Evolutionary conservation across 1,139 yeast species (phyloP), one percentile per base, ranked within the genome.

Genomic region (Pichia sp.): DNA sequence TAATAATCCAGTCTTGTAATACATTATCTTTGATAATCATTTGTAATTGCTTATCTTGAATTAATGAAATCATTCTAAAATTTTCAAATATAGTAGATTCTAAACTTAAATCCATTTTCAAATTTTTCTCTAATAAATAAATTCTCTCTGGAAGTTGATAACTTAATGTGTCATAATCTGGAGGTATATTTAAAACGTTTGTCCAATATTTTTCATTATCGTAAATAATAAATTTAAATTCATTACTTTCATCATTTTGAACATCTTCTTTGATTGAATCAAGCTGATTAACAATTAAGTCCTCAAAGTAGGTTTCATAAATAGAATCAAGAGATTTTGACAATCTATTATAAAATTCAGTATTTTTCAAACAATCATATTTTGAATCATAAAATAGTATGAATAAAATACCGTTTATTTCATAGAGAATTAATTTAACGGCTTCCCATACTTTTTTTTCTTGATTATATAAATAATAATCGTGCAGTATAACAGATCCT

Each of bases 241-340:
- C 53, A n/a, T 45, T 13, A n/a, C 43, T 30, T 36, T 19, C 19
- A 13, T 33, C 31, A 27, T 22, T 36, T 16, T 46, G 43, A 42
- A 56, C 28, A 19, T 56, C 56, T n/a, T 45, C 48, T 41, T 57
- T 60, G 6, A 60, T 46, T 30, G 60, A 58, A 29, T 60, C 53
- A 13, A 65, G 43, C 50, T 64, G 68, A n/a, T 50, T 56, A 3
- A 58, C 33, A 16, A 64, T 56, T 14, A 65, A 38, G 42, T 65
- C 67, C 19, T 57, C 52, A 48, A 65, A 61, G 49, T 60, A 59
- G 3, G 53, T 54, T 3, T 54, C 53, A 51, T 67, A 69, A 33
- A 70, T 55, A 1, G 59, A 60, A 16, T 68, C 70, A 18, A 81
- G 59, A 51, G 73, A 73, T 4, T 49, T 48, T 50, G 76, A 76